These are phyloP conservation scores for Sphagnurus paluster DNA, from an alignment of 1,284 basidiomycete species.

Conservation along the genomic window DNA sequence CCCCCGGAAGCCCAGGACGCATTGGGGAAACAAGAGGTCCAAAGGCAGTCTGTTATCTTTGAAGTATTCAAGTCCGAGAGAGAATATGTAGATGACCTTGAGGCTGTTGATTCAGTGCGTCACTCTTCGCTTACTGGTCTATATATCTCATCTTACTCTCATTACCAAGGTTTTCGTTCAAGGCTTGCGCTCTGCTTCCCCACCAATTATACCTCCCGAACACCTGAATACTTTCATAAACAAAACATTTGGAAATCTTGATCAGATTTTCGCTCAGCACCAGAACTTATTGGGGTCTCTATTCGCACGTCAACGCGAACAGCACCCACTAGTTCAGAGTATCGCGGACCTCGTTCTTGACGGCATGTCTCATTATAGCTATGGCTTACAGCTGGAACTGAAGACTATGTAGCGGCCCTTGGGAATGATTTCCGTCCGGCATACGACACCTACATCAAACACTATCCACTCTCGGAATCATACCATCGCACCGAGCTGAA, in stretches of 20 bases:
- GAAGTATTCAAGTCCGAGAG: slow-evolving; percentile 82
- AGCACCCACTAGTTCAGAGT: slow-evolving; percentile 78
- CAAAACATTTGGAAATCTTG: slow-evolving; percentile 77
- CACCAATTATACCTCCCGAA: slow-evolving; percentile 55
- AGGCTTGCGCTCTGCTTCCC: slow-evolving; percentile 51
- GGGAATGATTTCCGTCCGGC: slow-evolving; percentile 52
- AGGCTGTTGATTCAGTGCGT: slow-evolving; percentile 63
- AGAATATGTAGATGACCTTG: slow-evolving; percentile 76
- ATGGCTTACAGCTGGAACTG: slow-evolving; percentile 21
- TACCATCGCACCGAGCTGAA: slow-evolving; percentile 72
- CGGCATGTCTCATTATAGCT: slow-evolving; percentile 36
- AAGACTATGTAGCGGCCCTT: slow-evolving; percentile 41
- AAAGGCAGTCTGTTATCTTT: slow-evolving; percentile 80
- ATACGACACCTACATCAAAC: slow-evolving; percentile 80
- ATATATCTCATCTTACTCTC: not conserved
- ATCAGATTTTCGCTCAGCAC: slow-evolving; percentile 63
- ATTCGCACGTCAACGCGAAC: slow-evolving; percentile 72
- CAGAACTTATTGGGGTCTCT: slow-evolving; percentile 64
- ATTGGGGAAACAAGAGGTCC: slow-evolving; percentile 70
- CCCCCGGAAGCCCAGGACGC: slow-evolving; percentile 66
- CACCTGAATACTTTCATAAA: slow-evolving; percentile 58
- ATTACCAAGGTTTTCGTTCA: slow-evolving; percentile 63
- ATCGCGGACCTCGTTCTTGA: slow-evolving; percentile 78
- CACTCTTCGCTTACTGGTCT: not conserved
- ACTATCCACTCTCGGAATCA: slow-evolving; percentile 81